These are phyloP conservation scores for Neofusicoccum sp. DNA, from an alignment of 2,329 filamentous ascomycete species.

Conservation along the genomic window DNA sequence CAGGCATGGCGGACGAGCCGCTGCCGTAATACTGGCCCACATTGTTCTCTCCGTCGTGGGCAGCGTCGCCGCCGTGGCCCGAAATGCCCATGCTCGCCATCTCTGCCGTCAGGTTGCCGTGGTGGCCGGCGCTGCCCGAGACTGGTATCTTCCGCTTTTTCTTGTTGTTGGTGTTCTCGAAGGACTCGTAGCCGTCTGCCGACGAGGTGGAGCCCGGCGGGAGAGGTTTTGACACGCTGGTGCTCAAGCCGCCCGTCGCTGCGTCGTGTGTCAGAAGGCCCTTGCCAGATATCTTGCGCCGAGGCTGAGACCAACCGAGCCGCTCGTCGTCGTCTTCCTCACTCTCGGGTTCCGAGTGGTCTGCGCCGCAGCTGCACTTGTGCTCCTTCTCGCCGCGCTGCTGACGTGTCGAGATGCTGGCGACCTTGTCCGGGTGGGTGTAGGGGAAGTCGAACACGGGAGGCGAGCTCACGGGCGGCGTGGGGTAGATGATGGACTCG, in stretches of 20 bases:
- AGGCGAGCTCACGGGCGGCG: slow-evolving; percentile 66
- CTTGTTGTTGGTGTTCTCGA: slow-evolving; percentile 98
- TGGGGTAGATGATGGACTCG: slow-evolving; percentile 77
- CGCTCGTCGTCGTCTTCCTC: slow-evolving; percentile 59
- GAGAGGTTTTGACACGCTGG: slow-evolving; percentile 43
- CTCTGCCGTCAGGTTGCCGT: slow-evolving; percentile 59
- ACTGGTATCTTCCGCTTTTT: slow-evolving; percentile 98
- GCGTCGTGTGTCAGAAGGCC: slow-evolving; percentile 28
- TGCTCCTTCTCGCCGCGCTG: slow-evolving; percentile 53
- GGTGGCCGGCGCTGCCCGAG: slow-evolving; percentile 67
- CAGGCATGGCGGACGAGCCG: slow-evolving; percentile 52
- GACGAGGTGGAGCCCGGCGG: slow-evolving; percentile 61
- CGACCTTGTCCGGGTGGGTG: slow-evolving; percentile 32
- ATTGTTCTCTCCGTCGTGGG: slow-evolving; percentile 44
- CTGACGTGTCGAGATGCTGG: slow-evolving; percentile 33
- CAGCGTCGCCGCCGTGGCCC: slow-evolving; percentile 44
- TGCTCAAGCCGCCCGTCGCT: slow-evolving; percentile 25
- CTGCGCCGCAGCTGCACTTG: slow-evolving; percentile 46
- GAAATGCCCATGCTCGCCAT: slow-evolving; percentile 63
- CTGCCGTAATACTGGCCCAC: slow-evolving; percentile 57
- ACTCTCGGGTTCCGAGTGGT: slow-evolving; percentile 54
- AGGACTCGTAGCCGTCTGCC: slow-evolving; percentile 89
- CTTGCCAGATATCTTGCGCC: slow-evolving; percentile 17
- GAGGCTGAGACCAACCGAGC: slow-evolving; percentile 18
- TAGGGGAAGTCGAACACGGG: slow-evolving; percentile 74